Evolutionary conservation across 73 alveolate species (phyloP), one percentile per base, ranked within the genome.

Genomic region (Uronychia setigera): DNA sequence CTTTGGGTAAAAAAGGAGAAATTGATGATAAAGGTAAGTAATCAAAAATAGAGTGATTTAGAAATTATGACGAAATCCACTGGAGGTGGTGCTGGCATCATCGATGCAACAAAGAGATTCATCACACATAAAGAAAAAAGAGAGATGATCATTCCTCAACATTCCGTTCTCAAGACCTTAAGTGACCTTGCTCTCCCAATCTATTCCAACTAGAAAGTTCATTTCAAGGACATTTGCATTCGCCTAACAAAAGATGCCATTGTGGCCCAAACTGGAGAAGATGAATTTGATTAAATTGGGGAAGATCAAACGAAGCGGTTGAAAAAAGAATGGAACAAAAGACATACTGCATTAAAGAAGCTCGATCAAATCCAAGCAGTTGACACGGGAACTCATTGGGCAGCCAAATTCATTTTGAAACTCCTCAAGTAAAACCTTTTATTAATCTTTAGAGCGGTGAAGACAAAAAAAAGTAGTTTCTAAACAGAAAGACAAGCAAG

Each of bases 1-100:
- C 90, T 0, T 78, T 75, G 11, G 90, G 90, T 26, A 33, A 32
- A 29, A 77, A 74, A 31, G 84, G 78, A 58, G 93, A 86, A n/a
- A n/a, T n/a, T n/a, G n/a, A n/a, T 77, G 78, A 85, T 81, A 89
- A 35, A 84, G 78, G 33, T 33, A 75, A 33, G 83, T 79, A 26
- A 80, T n/a, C n/a, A n/a, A n/a, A n/a, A n/a, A n/a, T n/a, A n/a
- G n/a, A n/a, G n/a, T n/a, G n/a, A n/a, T n/a, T n/a, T n/a, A n/a
- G n/a, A n/a, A n/a, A n/a, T n/a, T n/a, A 30, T 29, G 32, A 30
- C 26, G n/a, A n/a, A n/a, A n/a, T n/a, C n/a, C n/a, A n/a, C n/a
- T n/a, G n/a, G n/a, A n/a, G 82, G 59, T 57, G 79, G 79, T 14
- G 79, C 32, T n/a, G n/a, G n/a, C n/a, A 67, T 67, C 79, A 29